Conservation (phyloP, 768 basidiomycete species). For the Mycena pura region DNA sequence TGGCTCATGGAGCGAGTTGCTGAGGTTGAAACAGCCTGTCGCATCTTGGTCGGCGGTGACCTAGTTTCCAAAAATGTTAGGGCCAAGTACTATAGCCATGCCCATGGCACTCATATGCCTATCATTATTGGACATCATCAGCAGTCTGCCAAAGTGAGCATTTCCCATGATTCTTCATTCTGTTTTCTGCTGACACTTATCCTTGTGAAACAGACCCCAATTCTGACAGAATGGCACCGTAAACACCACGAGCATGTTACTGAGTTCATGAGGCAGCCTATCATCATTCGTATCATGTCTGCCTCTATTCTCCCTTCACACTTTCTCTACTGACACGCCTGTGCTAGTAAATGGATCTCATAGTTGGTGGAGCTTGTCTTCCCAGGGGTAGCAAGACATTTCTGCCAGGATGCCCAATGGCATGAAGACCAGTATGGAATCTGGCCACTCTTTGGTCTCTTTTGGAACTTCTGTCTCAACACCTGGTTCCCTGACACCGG, state of each 20-base stretch:
- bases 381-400: slow-evolving; percentile 27
- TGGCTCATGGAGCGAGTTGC: too few relatives aligned
- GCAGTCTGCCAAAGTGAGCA: not conserved
- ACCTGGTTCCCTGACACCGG: slow-evolving; percentile 13
- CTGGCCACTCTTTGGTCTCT: slow-evolving; percentile 30
- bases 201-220: not conserved
- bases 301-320: not conserved
- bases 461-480: slow-evolving; percentile 38
- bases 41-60: too few relatives aligned
- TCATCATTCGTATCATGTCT: not conserved
- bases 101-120: not conserved
- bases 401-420: slow-evolving; percentile 18
- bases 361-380: slow-evolving; percentile 19
- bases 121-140: slow-evolving; percentile 2
- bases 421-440: slow-evolving; percentile 24
- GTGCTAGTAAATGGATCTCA: not conserved
- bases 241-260: not conserved
- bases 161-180: not conserved
- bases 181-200: not conserved
- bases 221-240: not conserved
- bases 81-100: too few relatives aligned
- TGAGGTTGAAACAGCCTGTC: too few relatives aligned
- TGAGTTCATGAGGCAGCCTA: not conserved
- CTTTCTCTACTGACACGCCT: too few relatives aligned
- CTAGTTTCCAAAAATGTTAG: too few relatives aligned